Base-by-base conservation (phyloP, 2,329 filamentous ascomycete species). In the Diaporthe australafricana region DNA sequence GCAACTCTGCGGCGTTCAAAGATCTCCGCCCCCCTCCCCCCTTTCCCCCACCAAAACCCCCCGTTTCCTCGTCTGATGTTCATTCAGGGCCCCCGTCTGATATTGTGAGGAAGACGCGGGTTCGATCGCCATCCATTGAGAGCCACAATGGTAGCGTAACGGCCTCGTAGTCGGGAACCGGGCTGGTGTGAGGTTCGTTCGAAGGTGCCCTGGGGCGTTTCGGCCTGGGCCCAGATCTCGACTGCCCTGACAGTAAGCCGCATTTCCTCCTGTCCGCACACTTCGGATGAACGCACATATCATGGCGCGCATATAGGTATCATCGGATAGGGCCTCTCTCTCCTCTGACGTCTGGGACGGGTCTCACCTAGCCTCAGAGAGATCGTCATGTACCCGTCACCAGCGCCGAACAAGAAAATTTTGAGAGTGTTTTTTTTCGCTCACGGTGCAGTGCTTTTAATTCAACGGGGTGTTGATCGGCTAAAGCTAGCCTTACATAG, bases 151-250 rank as follows among this genome's bases (percentile, higher is more conserved):
- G 25, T 63, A 47, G 40, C 40, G 25, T 48, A 48, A 63, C 57
- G 57, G 57, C 57, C 57, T 32, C 20, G 57, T 63, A 35, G 57
- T 27, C 25, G 40, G 57, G 57, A 17, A 48, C 57, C 42, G 57
- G 42, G 57, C 27, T 47, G 17, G 57, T 63, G 60, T 48, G 60
- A 63, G 60, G 60, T 48, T 63, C 60, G 60, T 63, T 63, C 60
- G 60, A 63, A 63, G 60, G 20, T 38, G 38, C 56, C 38, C 56
- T 32, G 56, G 56, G 56, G 38, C 56, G 60, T 63, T 48, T 63
- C 60, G 42, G 42, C 42, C 1, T 35, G 60, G 25, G 22, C 32
- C 57, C 27, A 22, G 30, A 55, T 11, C 20, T 55, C 1, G 32
- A 52, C 35, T 5, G 6, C 27, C 42, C 42, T 35, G 27, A 32